phyloP scores from a whole-genome alignment of 805 yeast species.

The Saturnispora hagleri region DNA sequence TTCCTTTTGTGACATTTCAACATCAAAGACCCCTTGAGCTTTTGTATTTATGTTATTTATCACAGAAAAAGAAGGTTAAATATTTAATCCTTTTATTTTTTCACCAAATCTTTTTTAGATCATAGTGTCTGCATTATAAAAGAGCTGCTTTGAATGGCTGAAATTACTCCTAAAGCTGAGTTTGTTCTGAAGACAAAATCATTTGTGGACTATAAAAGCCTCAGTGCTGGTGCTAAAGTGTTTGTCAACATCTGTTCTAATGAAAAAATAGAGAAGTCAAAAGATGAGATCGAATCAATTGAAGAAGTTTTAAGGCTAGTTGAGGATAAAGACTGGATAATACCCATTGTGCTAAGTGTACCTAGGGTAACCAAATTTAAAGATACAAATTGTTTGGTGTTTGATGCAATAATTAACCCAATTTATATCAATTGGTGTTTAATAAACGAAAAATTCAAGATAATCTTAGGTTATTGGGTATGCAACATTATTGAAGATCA shows the following conservation, averaged over 20 bases:
- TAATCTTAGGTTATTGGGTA: slow-evolving; percentile 75
- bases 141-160: not conserved
- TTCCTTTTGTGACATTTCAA: not conserved
- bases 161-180: slow-evolving; percentile 46
- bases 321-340: slow-evolving; percentile 71
- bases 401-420: slow-evolving; percentile 72
- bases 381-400: slow-evolving; percentile 54
- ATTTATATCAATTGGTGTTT: slow-evolving; percentile 54
- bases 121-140: not conserved
- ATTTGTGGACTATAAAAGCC: slow-evolving; percentile 25
- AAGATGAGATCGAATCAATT: slow-evolving; percentile 29
- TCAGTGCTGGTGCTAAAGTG: slow-evolving; percentile 43
- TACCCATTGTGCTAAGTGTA: slow-evolving; percentile 42
- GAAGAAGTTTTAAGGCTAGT: slow-evolving; percentile 51
- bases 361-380: slow-evolving; percentile 45
- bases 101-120: not conserved
- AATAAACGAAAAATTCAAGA: slow-evolving; percentile 46
- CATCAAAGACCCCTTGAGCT: not conserved
- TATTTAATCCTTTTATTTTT: too few relatives aligned
- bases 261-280: slow-evolving; percentile 30
- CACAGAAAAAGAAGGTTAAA: not conserved
- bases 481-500: slow-evolving; percentile 59
- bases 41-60: not conserved
- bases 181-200: slow-evolving; percentile 66
- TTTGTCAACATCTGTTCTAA: slow-evolving; percentile 75